Conservation (phyloP, 306 rosid species). For the Sindora glabra region DNA sequence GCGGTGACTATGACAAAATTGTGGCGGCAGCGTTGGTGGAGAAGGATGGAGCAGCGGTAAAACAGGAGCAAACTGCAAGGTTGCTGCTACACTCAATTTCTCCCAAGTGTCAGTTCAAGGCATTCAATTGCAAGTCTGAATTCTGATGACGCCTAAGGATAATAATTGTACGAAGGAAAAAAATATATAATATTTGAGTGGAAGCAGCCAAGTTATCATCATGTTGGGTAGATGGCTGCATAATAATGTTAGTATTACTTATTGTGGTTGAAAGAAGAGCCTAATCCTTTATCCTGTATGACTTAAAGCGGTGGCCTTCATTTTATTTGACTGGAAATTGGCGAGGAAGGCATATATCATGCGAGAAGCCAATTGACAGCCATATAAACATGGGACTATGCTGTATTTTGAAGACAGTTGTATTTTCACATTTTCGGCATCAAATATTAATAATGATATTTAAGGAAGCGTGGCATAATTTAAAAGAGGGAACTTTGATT, state of each 20-base stretch:
- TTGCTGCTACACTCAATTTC: slow-evolving; percentile 49
- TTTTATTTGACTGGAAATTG: not conserved
- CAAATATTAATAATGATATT: too few species aligned
- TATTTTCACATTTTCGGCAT: too few species aligned
- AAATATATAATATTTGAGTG: not conserved
- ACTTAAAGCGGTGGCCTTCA: not conserved
- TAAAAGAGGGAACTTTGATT: too few species aligned
- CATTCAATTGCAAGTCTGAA: slow-evolving; percentile 28
- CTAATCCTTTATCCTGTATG: not conserved
- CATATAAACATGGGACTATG: too few species aligned
- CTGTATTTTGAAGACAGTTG: too few species aligned
- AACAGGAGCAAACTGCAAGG: slow-evolving; percentile 60
- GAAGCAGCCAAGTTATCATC: not conserved
- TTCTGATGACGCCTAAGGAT: not conserved
- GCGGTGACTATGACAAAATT: slow-evolving; percentile 42
- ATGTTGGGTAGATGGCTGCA: not conserved
- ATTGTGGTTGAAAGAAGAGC: not conserved
- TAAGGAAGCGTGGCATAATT: too few species aligned
- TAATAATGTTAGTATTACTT: not conserved
- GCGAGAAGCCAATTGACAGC: too few species aligned
- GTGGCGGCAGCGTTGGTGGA: slow-evolving; percentile 67
- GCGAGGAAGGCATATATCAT: too few species aligned
- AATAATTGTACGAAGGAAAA: not conserved
- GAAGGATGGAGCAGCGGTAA: slow-evolving; percentile 48
- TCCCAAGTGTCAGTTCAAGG: slow-evolving; percentile 30